phyloP scores from a whole-genome alignment of 2,329 filamentous ascomycete species.

The Botrytis pseudocinerea region DNA sequence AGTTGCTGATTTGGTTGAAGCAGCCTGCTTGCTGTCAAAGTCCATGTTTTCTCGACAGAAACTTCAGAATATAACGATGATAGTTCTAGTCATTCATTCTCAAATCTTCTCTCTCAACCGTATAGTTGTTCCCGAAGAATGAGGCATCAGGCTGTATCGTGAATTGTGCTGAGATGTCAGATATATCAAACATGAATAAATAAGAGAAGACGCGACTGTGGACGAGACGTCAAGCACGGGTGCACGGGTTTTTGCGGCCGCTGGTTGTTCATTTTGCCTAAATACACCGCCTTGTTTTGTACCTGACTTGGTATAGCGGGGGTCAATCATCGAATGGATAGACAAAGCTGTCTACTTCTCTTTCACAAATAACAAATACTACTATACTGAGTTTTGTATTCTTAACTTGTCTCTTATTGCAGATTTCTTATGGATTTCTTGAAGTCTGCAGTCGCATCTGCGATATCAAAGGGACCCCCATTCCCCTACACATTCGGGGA shows the following conservation, averaged over 20 bases:
- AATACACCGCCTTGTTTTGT: not conserved
- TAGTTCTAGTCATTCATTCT: not conserved
- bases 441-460: conserved; percentile 95
- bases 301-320: conserved; percentile 8
- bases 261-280: not conserved
- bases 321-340: conserved; percentile 13
- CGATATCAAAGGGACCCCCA: conserved; percentile 90
- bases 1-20: conserved; percentile 11
- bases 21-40: not conserved
- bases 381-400: not conserved
- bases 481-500: conserved; percentile 94
- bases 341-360: conserved; percentile 23
- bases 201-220: not conserved
- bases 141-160: not conserved
- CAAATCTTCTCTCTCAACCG: not conserved
- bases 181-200: not conserved
- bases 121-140: not conserved
- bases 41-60: conserved; percentile 12
- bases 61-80: not conserved
- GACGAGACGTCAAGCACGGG: not conserved
- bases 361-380: conserved; percentile 12
- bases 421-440: conserved; percentile 80
- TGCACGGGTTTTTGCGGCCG: conserved; percentile 13
- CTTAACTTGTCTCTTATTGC: conserved; percentile 5
- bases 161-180: not conserved